Evolutionary conservation across 2,329 filamentous ascomycete genomes (phyloP).

Genomic region (Zopfia rhizophila): DNA sequence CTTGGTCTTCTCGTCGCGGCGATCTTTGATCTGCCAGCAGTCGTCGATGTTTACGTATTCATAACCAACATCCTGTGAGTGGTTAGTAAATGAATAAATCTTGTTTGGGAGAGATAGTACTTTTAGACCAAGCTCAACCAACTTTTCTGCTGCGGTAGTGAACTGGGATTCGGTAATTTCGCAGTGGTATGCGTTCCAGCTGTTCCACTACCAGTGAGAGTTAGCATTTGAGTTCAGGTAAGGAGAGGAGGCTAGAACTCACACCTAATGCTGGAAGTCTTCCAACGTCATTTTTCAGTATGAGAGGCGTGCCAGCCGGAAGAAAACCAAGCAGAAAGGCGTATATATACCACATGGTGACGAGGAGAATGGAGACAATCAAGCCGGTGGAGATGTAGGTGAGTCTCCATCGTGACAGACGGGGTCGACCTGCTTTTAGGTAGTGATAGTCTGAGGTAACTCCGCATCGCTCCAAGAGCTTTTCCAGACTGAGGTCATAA

Average conservation of each 20-base stretch:
- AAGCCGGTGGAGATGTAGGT: not conserved
- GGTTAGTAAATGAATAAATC: not conserved
- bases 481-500: not conserved
- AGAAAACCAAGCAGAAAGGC: not conserved
- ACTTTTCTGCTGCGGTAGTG: slow-evolving; percentile 57
- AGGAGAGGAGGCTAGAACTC: slow-evolving; percentile 1
- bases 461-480: not conserved
- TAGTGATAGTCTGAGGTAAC: not conserved
- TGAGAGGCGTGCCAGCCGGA: slow-evolving; percentile 3
- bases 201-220: slow-evolving; percentile 54
- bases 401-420: not conserved
- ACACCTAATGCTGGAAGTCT: slow-evolving; percentile 32
- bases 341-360: not conserved
- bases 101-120: slow-evolving; percentile 11
- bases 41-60: slow-evolving; percentile 70
- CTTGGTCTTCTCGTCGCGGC: slow-evolving; percentile 58
- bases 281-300: slow-evolving; percentile 23
- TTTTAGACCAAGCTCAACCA: slow-evolving; percentile 62
- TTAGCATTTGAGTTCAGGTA: not conserved
- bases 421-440: not conserved
- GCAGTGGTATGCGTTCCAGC: slow-evolving; percentile 65
- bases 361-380: not conserved
- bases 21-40: slow-evolving; percentile 64
- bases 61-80: slow-evolving; percentile 61
- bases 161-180: slow-evolving; percentile 63